Base-by-base conservation (phyloP, 768 basidiomycete genomes). In the Suillus subluteus region DNA sequence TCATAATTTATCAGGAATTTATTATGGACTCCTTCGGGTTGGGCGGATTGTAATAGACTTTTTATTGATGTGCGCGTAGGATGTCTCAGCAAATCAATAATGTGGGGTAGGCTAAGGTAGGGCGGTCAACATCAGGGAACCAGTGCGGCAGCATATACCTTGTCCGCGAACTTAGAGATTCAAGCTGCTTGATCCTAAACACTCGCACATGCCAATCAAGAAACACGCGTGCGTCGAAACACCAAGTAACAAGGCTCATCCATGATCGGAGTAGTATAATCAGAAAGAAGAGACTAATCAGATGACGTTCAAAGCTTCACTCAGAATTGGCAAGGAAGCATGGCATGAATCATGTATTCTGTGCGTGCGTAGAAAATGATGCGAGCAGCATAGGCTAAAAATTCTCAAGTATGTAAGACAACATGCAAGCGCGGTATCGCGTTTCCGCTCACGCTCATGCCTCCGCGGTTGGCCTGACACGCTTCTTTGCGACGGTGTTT, bases 401-500 rank as follows among this genome's bases (percentile, higher is more conserved):
- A 44, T 62, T 61, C 66, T 41, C 48, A 23, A 58, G 35, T 58
- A 65, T 63, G 72, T 66, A 69, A 63, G 71, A 75, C 71, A 68
- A 40, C 43, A 26, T 41, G 44, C n/a, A 46, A 48, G 18, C 21
- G n/a, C 26, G 58, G 23, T 13, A 46, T 21, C 16, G 26, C 43
- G 11, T 41, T 61, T 66, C 16, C 30, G 32, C 66, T 82, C 74
- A 85, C 23, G 26, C 65, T 82, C 74, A 85, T 75, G 81, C 82
- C 74, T 85, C 82, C 70, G 86, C 79, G 44, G 86, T 74, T 68
- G 85, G 82, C 71, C 85, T 89, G 79, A 81, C 79, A 79, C 89
- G 91, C 87, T 95, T 96, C 83, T 88, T 91, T n/a, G 95, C 95
- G 58, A 86, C 85, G 23, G 91, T 93, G 81, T 96, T 95, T 84